Conservation (phyloP, 2,329 filamentous ascomycete genomes). For the Zasmidium angulare region DNA sequence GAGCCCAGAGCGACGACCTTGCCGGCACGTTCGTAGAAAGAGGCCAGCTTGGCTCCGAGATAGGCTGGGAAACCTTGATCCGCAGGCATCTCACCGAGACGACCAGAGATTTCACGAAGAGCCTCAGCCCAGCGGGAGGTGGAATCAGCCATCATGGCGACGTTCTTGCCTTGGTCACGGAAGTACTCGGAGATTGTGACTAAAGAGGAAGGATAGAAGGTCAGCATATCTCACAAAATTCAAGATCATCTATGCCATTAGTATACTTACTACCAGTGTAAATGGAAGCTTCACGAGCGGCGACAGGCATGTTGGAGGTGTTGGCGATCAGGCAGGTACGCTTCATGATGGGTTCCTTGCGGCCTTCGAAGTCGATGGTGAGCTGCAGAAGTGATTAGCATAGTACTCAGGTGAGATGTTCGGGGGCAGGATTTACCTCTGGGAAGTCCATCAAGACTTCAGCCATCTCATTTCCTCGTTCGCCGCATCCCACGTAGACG, state of each 20-base stretch:
- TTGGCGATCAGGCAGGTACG: constrained; percentile 97
- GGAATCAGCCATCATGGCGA: constrained; percentile 99
- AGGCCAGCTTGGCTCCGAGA: constrained; percentile 91
- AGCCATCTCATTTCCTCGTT: constrained; percentile 99
- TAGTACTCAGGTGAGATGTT: neutral
- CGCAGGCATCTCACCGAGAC: constrained; percentile 98
- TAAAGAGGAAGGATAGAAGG: too few relatives aligned
- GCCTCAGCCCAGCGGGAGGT: constrained; percentile 98
- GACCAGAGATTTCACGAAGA: constrained; percentile 96
- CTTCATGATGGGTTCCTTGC: constrained; percentile 99
- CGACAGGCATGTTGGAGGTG: constrained; percentile 99
- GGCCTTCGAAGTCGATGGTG: constrained; percentile 88
- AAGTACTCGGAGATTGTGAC: constrained; percentile 82
- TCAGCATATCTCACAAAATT: too few relatives aligned
- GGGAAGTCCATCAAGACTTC: constrained; percentile 99
- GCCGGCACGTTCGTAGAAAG: constrained; percentile 98
- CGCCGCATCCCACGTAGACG: constrained; percentile 83
- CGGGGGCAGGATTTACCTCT: constrained; percentile 58
- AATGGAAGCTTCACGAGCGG: constrained; percentile 96
- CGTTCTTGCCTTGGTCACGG: constrained; percentile 92
- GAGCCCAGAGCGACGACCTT: constrained; percentile 82
- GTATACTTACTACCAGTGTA: constrained; percentile 66
- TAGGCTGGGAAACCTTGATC: constrained; percentile 99
- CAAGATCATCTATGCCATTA: too few relatives aligned
- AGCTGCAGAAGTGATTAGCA: constrained; percentile 52